Percentiles rank a stretch among this genome's conserved stretches.
phyloP scores from a whole-genome alignment of 495 filamentous ascomycete genomes.

The Immersiella caudata region DNA sequence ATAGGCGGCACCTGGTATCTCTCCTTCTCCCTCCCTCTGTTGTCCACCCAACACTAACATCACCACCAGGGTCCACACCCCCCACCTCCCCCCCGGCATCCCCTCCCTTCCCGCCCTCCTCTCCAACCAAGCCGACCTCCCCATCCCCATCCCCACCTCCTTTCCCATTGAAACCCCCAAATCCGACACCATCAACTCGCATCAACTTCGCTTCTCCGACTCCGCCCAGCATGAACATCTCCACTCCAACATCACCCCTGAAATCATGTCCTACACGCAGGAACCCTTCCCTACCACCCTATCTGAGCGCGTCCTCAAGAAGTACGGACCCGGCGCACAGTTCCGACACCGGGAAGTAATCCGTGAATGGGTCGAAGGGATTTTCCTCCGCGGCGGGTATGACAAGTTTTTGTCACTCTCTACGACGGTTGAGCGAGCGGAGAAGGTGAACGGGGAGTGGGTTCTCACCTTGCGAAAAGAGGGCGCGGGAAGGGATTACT shows the following conservation, averaged over 20 bases:
- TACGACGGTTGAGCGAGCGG: slow-evolving; percentile 47
- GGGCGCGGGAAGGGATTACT: slow-evolving; percentile 39
- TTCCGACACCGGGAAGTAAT: slow-evolving; percentile 45
- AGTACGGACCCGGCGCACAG: slow-evolving; percentile 42
- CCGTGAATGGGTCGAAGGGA: slow-evolving; percentile 43
- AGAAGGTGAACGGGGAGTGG: slow-evolving; percentile 44
- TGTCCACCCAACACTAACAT: background rate
- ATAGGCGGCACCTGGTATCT: slow-evolving; percentile 39
- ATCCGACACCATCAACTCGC: slow-evolving; percentile 36
- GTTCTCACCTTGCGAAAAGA: slow-evolving; percentile 43
- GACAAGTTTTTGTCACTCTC: slow-evolving; percentile 40
- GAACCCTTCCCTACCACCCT: slow-evolving; percentile 43
- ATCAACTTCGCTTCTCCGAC: slow-evolving; percentile 56
- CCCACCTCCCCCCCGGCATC: slow-evolving; percentile 40
- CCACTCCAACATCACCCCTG: slow-evolving; percentile 47
- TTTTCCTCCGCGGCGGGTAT: slow-evolving; percentile 42
- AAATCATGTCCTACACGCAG: slow-evolving; percentile 45
- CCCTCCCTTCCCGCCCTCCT: slow-evolving; percentile 51
- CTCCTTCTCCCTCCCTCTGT: background rate
- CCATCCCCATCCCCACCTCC: slow-evolving; percentile 47
- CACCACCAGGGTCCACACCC: slow-evolving; percentile 37
- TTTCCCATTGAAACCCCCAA: slow-evolving; percentile 52
- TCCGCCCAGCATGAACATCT: slow-evolving; percentile 49
- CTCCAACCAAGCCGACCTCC: slow-evolving; percentile 51
- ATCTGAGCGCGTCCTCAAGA: slow-evolving; percentile 31